Base-by-base conservation (phyloP, 1,284 basidiomycete genomes). In the Lentinula novae-zelandiae region DNA sequence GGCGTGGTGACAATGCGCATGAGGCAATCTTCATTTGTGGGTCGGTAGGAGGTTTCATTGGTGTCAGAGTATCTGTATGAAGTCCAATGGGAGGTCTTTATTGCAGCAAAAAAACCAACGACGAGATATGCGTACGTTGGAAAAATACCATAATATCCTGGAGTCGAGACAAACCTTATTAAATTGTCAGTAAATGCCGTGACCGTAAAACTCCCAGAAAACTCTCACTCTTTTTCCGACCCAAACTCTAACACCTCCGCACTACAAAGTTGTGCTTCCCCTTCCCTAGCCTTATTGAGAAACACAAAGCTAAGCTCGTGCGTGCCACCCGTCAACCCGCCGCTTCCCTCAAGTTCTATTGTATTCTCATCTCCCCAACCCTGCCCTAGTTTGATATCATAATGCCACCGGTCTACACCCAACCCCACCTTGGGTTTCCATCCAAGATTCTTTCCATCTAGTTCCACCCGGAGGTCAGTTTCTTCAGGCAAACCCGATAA, bases 1-100 rank as follows among this genome's bases (percentile, higher is more conserved):
- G 86, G 83, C 0, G 80, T 78, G 38, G 81, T 87, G 53, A 92
- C 87, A 53, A 79, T 77, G 34, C 92, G 86, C 92, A 95, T 94
- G 57, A 94, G 81, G 69, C 92, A 94, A 68, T 85, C 88, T 67
- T 92, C 88, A 67, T 93, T 92, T 2, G 91, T 93, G 40, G 89
- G 89, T 15, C 89, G 81, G 71, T 87, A 91, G 2, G 82, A 80
- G 0, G 87, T 89, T 60, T 72, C 69, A 65, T 91, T 89, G 54
- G 73, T 71, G 31, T 82, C 74, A 0, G 85, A 86, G 68, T 79
- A 89, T 20, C 85, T 89, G 61, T 57, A 39, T 49, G 1, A 31
- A 39, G n/a, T 27, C 27, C 27, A 27, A 27, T 3, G 27, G 27
- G 27, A 27, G 27, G 27, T 27, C 27, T 27, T 27, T 27, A 27